Conservation (phyloP, 164 flowering plant genomes). For the Tinospora cordifolia region DNA sequence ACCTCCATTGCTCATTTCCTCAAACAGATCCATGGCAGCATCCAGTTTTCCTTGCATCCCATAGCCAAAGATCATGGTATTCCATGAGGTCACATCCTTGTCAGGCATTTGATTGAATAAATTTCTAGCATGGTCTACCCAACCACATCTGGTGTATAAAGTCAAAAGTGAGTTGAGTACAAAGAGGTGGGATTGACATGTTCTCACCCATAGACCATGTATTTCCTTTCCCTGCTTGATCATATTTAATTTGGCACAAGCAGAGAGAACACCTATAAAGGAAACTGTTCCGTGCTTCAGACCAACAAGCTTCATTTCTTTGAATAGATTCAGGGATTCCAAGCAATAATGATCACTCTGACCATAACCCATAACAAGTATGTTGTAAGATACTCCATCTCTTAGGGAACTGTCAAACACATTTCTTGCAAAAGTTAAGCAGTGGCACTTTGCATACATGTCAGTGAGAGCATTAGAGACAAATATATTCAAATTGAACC, state of each 20-base stretch:
- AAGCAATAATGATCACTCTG: constrained; percentile 11
- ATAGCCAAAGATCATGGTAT: constrained; percentile 9
- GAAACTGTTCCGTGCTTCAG: constrained; percentile 6
- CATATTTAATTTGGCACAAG: constrained; percentile 1
- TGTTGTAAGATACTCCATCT: constrained; percentile 43
- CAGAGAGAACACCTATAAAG: constrained; percentile 8
- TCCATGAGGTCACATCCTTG: no score
- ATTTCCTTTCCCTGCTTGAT: constrained; percentile 11
- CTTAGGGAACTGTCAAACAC: constrained; percentile 27
- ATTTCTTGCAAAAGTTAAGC: constrained; percentile 25
- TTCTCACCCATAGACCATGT: constrained; percentile 6
- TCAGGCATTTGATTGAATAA: background rate
- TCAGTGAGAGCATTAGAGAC: constrained; percentile 40
- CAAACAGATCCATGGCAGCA: constrained; percentile 1
- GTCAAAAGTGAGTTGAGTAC: constrained; percentile 5
- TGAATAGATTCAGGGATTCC: background rate
- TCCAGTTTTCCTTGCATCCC: constrained; percentile 7
- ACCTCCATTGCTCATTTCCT: background rate
- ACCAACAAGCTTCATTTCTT: constrained; percentile 6
- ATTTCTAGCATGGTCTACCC: background rate
- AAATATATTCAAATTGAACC: constrained; percentile 23
- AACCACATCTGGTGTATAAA: constrained; percentile 4
- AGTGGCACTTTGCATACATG: constrained; percentile 40
- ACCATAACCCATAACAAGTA: constrained; percentile 34
- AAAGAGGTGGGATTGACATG: background rate